Evolutionary conservation across 176 grass and related monocot genomes (phyloP).

Genomic region (Triticum turgidum): DNA sequence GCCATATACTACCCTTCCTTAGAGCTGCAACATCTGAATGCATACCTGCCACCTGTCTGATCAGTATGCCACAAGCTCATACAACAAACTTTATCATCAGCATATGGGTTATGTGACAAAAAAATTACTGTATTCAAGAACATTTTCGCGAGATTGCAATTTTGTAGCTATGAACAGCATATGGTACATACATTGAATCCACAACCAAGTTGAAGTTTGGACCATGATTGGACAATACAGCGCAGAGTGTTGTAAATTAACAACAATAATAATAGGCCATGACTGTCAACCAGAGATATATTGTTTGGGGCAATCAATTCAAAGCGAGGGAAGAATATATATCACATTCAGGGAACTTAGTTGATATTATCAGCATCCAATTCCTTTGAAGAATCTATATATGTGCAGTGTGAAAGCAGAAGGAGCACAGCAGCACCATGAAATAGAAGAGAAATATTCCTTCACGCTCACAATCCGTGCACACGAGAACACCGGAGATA

Average conservation of each 20-base stretch:
- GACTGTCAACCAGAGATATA: too few relatives aligned
- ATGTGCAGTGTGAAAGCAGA: too few relatives aligned
- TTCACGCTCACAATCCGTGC: too few relatives aligned
- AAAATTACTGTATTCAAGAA: neutral
- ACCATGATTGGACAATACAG: neutral
- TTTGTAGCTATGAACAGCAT: neutral
- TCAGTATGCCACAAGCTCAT: constrained; percentile 3
- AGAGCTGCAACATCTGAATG: constrained; percentile 65
- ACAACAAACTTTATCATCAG: neutral
- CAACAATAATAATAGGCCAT: too few relatives aligned
- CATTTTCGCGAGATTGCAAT: neutral
- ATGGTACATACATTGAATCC: neutral
- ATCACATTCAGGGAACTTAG: too few relatives aligned
- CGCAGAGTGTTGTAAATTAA: neutral
- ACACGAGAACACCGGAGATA: too few relatives aligned
- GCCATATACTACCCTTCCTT: constrained; percentile 72
- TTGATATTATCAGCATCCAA: too few relatives aligned
- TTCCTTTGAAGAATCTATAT: too few relatives aligned
- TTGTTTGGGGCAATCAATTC: too few relatives aligned
- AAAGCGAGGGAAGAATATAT: too few relatives aligned
- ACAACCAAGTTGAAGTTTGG: neutral
- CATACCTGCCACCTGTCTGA: constrained; percentile 81
- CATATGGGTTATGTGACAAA: neutral
- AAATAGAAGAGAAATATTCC: too few relatives aligned
- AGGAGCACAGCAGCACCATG: too few relatives aligned